These are phyloP conservation scores for Erythrophleum ivorense DNA, from an alignment of 331 rosid genomes.

Conservation along the genomic window DNA sequence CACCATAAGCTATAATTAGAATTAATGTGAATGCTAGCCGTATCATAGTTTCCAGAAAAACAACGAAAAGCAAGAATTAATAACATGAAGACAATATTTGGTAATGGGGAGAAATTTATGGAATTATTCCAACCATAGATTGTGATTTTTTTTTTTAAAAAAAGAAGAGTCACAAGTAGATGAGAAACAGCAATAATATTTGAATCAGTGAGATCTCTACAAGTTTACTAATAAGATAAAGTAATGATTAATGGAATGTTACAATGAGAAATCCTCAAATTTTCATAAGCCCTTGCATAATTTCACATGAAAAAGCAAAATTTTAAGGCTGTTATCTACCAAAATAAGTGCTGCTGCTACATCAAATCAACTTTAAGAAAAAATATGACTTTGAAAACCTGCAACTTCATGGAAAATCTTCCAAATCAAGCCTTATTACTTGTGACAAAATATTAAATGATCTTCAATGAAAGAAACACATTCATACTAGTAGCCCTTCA, in stretches of 20 bases:
- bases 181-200: background rate
- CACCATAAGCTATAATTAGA: conserved; percentile 41
- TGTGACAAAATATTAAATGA: background rate
- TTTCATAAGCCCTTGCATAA: background rate
- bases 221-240: background rate
- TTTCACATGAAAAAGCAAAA: background rate
- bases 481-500: background rate
- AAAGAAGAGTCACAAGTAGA: background rate
- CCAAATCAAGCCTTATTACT: background rate
- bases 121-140: background rate
- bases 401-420: background rate
- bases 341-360: background rate
- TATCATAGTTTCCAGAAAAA: conserved; percentile 39
- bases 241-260: background rate
- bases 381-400: background rate
- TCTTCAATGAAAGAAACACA: conserved; percentile 14
- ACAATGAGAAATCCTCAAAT: background rate
- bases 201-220: background rate
- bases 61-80: conserved; percentile 44
- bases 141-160: background rate
- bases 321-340: background rate
- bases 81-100: conserved; percentile 21
- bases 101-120: background rate
- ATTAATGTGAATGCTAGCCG: conserved; percentile 10
- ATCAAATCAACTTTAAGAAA: background rate